phyloP scores from a whole-genome alignment of 208 protist genomes.

The Naegleria lovaniensis region DNA sequence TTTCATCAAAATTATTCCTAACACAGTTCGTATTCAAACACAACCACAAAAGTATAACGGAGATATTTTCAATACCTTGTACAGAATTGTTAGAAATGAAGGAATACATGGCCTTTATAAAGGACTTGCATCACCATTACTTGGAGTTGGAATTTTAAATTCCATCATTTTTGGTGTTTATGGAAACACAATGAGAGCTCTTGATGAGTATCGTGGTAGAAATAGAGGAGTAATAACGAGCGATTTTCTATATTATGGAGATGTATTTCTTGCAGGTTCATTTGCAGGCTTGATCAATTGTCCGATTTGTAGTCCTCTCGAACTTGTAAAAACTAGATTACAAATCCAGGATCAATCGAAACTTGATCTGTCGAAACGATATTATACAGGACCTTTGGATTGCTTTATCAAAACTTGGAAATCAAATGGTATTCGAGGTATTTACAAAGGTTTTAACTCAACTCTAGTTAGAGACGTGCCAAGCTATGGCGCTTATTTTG shows the following conservation, averaged over 20 bases:
- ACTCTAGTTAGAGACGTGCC: constrained; percentile 34
- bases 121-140: constrained; percentile 29
- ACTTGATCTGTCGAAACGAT: background rate
- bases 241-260: background rate
- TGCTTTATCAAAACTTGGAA: constrained; percentile 22
- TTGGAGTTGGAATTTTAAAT: constrained; percentile 31
- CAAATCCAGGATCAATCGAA: constrained; percentile 14
- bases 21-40: constrained; percentile 9
- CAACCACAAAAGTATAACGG: background rate
- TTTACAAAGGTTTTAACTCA: constrained; percentile 19
- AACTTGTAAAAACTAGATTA: constrained; percentile 29
- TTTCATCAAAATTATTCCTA: background rate
- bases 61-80: background rate
- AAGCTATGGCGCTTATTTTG: constrained; percentile 36
- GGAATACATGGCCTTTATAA: constrained; percentile 27
- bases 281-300: constrained; percentile 29
- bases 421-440: constrained; percentile 12
- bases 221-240: background rate
- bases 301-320: constrained; percentile 21
- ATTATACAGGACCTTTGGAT: constrained; percentile 28
- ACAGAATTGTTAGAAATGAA: constrained; percentile 1
- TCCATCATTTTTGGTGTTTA: constrained; percentile 38
- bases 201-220: background rate
- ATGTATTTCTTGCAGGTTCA: constrained; percentile 29
- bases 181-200: constrained; percentile 28